Evolutionary conservation across 2,329 filamentous ascomycete species (phyloP), one percentile per base, ranked within the genome.

Genomic region (Neonectria coccinea): DNA sequence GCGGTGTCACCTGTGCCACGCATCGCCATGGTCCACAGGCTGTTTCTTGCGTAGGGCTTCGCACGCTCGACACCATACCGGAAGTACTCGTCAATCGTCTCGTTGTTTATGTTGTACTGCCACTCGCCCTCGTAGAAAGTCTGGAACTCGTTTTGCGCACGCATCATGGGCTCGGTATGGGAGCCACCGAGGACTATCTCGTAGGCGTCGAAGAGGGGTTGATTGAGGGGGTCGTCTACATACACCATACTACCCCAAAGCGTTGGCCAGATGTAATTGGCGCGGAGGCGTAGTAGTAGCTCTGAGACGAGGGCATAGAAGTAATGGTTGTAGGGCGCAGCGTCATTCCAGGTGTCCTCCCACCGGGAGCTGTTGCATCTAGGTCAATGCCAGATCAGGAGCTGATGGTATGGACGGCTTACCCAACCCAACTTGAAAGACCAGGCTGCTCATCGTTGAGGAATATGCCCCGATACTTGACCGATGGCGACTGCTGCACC

Each of bases 221-320:
- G 89, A 69, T 89, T 93, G 31, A 84, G 82, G 3, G 86, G 82
- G 73, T 93, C 91, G 65, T 93, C 91, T 1, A 92, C 85, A 73
- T 89, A 88, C 72, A 93, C 91, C 84, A 92, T 92, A 67, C 84
- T 86, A 6, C 84, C 86, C 91, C 91, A 93, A 74, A 88, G 82
- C 1, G 90, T 86, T 0, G 91, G 91, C 91, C 91, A 93, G 54
- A 93, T 80, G 72, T 92, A 93, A 76, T 93, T 93, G 16, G 91
- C 91, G 41, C 88, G 85, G 29, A 91, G 82, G 7, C 91, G 85
- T 6, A 93, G 85, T 1, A 93, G 79, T 1, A 93, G 81, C 78
- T 93, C 91, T 66, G 92, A 92, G 20, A 93, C 86, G 20, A 86
- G 85, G 4, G 84, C 80, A 77, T 93, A 92, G 9, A 91, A 91